phyloP scores from a whole-genome alignment of 352 stramenopile species.

The Globisporangium irregulare region DNA sequence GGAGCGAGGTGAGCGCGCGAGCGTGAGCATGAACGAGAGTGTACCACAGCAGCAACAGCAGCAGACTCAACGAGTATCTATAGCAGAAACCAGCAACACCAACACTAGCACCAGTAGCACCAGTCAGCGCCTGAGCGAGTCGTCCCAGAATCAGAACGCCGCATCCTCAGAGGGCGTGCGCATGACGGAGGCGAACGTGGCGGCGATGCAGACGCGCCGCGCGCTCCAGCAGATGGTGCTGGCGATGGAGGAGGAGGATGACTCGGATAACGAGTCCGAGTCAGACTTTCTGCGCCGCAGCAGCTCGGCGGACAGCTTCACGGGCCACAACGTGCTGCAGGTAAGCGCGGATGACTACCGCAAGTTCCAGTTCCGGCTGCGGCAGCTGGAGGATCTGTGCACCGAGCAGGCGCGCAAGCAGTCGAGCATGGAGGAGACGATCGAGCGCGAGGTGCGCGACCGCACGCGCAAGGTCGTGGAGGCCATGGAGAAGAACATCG shows the following conservation, averaged over 20 bases:
- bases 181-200: constrained; percentile 66
- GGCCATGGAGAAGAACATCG: constrained; percentile 82
- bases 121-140: constrained; percentile 18
- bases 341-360: constrained; percentile 73
- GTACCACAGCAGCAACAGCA: constrained; percentile 12
- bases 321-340: constrained; percentile 31
- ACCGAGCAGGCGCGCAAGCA: constrained; percentile 71
- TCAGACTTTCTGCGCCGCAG: constrained; percentile 20
- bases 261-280: constrained; percentile 51
- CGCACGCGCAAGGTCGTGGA: constrained; percentile 67
- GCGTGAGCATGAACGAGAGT: constrained; percentile 4
- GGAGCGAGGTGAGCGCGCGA: constrained; percentile 8
- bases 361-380: constrained; percentile 82
- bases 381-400: constrained; percentile 72
- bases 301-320: constrained; percentile 14
- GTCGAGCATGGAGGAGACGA: constrained; percentile 68
- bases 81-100: not conserved
- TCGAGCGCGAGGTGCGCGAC: constrained; percentile 66
- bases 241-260: constrained; percentile 73
- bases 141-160: not conserved
- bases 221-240: constrained; percentile 85
- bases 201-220: constrained; percentile 70
- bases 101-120: constrained; percentile 5
- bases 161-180: constrained; percentile 16
- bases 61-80: constrained; percentile 12